These are phyloP conservation scores for Ophiobolus disseminans DNA, from an alignment of 2,329 filamentous ascomycete species.

Conservation along the genomic window DNA sequence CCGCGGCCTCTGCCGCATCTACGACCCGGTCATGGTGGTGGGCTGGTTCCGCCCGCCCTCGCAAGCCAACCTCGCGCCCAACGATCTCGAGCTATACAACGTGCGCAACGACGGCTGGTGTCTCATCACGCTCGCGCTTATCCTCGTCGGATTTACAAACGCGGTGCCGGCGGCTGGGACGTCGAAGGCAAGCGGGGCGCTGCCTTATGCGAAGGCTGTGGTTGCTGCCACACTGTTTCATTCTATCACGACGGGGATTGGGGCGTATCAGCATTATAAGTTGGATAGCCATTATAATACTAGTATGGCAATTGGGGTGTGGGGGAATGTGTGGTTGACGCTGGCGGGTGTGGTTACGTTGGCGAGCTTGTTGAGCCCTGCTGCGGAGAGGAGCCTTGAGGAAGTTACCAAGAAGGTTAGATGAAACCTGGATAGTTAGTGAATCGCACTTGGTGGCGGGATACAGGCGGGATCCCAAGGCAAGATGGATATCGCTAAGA, in stretches of 20 bases:
- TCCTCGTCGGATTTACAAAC: slow-evolving; percentile 30
- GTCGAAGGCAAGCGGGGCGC: slow-evolving; percentile 4
- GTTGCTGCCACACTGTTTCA: slow-evolving; percentile 34
- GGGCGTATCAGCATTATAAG: slow-evolving; percentile 35
- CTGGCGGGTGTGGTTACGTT: slow-evolving; percentile 25
- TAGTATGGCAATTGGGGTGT: slow-evolving; percentile 33
- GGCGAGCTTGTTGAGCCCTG: slow-evolving; percentile 11
- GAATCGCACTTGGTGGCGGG: background rate
- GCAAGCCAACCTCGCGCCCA: slow-evolving; percentile 27
- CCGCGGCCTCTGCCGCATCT: slow-evolving; percentile 31
- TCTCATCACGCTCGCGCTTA: slow-evolving; percentile 32
- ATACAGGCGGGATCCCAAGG: background rate
- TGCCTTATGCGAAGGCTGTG: slow-evolving; percentile 28
- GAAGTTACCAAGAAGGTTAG: slow-evolving; percentile 19
- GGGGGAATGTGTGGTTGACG: slow-evolving; percentile 35
- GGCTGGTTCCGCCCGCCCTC: slow-evolving; percentile 36
- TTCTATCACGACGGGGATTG: slow-evolving; percentile 28
- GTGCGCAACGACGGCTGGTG: slow-evolving; percentile 36
- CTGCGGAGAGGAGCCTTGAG: slow-evolving; percentile 14
- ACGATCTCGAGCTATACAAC: slow-evolving; percentile 36
- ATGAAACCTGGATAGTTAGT: background rate
- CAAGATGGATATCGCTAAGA: too few relatives aligned
- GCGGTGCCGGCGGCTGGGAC: slow-evolving; percentile 21
- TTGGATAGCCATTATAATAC: slow-evolving; percentile 33
- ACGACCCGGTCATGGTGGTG: slow-evolving; percentile 33